These are phyloP conservation scores for Vitis vinifera DNA, from an alignment of 164 flowering plant genomes.

Conservation along the genomic window ASM3070453v1 NC_081818.1:2961501-2962000, in stretches of 20 bases:
- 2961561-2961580: not conserved
- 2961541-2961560: not conserved
- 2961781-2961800: not conserved
- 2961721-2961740: conserved; percentile 1
- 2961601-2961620: conserved; percentile 11
- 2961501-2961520: not conserved
- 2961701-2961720: conserved; percentile 1
- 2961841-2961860: not conserved
- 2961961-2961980: no score
- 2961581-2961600: not conserved
- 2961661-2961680: conserved; percentile 99
- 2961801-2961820: not conserved
- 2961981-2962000: no score
- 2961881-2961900: not conserved
- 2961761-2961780: not conserved
- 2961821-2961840: not conserved
- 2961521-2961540: not conserved
- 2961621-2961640: conserved; percentile 95
- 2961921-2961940: no score
- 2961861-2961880: not conserved
- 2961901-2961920: not conserved
- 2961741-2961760: not conserved
- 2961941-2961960: no score
- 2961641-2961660: conserved; percentile 98
- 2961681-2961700: conserved; percentile 49